Evolutionary conservation across 139 green algal genomes (phyloP), one percentile per base, ranked within the genome.

Genomic region (Deuterostichococcus epilithicus): DNA sequence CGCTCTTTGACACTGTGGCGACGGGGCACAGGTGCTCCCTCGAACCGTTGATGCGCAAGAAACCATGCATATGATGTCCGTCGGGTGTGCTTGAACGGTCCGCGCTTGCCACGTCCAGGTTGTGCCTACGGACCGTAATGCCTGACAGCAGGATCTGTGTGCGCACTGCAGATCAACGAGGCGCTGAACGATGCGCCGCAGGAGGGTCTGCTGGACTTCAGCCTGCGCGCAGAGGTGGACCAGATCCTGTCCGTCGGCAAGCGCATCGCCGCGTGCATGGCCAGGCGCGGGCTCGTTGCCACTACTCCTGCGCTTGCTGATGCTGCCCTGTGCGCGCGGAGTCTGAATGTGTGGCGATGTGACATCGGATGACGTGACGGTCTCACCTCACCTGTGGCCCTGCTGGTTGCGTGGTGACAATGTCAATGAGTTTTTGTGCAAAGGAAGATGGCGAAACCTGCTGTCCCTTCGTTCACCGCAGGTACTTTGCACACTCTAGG

Each of bases 151-250:
- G 3, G 20, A 28, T 30, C 20, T 63, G 52, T n/a, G 10, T 5
- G 5, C 3, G 28, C 28, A 3, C 2, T 78, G 59, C 78, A 95
- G 91, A 47, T 96, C 3, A 95, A 94, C 74, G 86, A 93, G 58
- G 89, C 79, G 0, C 81, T 97, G 44, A 82, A 73, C 39, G 90
- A 94, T 67, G 26, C 52, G 0, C 76, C 88, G 0, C 32, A 34
- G 6, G 85, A 92, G 0, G 74, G 60, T 13, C 52, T 63, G n/a
- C 68, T 96, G n/a, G 92, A 96, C 70, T 94, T 87, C 75, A 82
- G 68, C 63, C 77, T 95, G 66, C 81, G 83, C 65, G 85, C 93
- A 82, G 91, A 96, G 39, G 33, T 84, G 34, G 77, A 81, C n/a
- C 83, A 88, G 65, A 78, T 88, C 32, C 47, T 91, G 59, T 58